phyloP scores from a whole-genome alignment of 495 filamentous ascomycete species.

The Penicillium mononematosum region DNA sequence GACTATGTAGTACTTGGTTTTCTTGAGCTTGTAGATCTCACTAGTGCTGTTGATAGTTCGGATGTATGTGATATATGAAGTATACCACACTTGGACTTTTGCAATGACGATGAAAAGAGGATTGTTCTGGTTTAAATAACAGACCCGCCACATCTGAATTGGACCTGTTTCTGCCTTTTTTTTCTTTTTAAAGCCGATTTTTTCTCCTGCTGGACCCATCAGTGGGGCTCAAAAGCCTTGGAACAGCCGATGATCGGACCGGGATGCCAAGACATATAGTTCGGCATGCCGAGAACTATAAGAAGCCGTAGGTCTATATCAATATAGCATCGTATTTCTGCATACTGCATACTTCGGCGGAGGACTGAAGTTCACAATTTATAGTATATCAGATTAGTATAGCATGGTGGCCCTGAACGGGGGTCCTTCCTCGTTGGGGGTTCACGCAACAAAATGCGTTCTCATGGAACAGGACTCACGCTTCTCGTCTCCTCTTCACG shows the following conservation, averaged over 20 bases:
- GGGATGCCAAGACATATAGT: constrained; percentile 16
- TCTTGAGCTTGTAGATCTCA: neutral
- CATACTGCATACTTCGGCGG: neutral
- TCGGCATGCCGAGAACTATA: constrained; percentile 28
- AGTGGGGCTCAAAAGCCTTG: constrained; percentile 22
- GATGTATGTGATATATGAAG: neutral
- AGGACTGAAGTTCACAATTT: neutral
- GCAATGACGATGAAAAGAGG: neutral
- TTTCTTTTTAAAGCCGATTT: constrained; percentile 13
- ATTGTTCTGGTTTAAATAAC: neutral
- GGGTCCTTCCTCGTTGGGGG: neutral
- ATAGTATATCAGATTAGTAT: neutral
- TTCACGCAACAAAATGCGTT: neutral
- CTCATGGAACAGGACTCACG: neutral
- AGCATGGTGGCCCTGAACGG: neutral
- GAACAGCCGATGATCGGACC: constrained; percentile 21
- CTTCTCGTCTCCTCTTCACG: neutral
- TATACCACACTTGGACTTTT: constrained; percentile 1
- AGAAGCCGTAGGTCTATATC: neutral
- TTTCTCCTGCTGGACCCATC: constrained; percentile 18
- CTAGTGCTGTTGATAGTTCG: neutral
- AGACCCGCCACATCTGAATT: neutral
- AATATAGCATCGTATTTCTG: neutral
- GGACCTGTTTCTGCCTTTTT: neutral
- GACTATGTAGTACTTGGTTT: neutral